Percentiles rank a stretch among this genome's conserved stretches.
phyloP scores from a whole-genome alignment of 202 grass and related monocot genomes.

The Brachypodium distachyon region DNA sequence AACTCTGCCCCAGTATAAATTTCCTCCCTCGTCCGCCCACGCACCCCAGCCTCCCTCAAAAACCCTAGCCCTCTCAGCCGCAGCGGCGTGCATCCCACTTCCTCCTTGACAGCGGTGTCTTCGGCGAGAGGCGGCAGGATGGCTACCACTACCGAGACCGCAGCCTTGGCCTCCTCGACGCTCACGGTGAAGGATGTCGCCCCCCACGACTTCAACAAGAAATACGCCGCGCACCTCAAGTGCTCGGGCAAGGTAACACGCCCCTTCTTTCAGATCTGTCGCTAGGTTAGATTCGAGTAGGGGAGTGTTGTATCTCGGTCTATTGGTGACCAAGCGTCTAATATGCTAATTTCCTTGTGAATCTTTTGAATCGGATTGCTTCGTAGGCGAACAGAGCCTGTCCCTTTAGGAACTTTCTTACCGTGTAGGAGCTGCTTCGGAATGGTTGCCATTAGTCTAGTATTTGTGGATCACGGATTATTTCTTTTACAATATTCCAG shows the following conservation, averaged over 20 bases:
- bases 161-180: conserved; percentile 18
- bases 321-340: background rate
- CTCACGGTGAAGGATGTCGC: conserved; percentile 53
- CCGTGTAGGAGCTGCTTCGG: background rate
- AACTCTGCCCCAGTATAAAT: background rate
- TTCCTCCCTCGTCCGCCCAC: background rate
- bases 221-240: conserved; percentile 67
- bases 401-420: background rate
- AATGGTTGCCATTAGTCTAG: background rate
- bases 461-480: background rate
- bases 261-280: background rate
- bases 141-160: conserved; percentile 4
- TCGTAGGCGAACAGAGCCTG: background rate
- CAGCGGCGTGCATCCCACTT: background rate
- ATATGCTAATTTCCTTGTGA: background rate
- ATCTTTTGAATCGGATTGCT: too few relatives aligned
- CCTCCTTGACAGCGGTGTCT: background rate
- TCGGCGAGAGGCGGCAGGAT: conserved; percentile 8
- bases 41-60: background rate
- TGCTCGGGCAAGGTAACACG: conserved; percentile 56
- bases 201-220: conserved; percentile 60
- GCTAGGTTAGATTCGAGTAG: background rate
- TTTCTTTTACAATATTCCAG: background rate
- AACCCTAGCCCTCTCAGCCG: conserved; percentile 8
- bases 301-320: too few relatives aligned